phyloP scores from a whole-genome alignment of 805 yeast genomes.

The Vanderwaltozyma yarrowii region DNA sequence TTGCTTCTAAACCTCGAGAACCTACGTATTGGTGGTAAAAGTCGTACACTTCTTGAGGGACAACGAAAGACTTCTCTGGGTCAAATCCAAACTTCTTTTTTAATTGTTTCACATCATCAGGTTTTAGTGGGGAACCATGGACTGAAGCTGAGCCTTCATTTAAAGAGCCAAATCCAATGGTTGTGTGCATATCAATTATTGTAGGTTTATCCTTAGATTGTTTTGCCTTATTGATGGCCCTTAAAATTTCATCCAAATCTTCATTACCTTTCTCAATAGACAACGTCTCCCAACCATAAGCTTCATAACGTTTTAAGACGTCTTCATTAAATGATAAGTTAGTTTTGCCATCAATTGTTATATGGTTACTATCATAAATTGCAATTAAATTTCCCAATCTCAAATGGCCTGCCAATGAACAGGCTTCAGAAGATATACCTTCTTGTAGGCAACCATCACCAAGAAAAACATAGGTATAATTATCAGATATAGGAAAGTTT shows the following conservation, averaged over 20 bases:
- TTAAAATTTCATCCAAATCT: conserved; percentile 58
- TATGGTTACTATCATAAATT: conserved; percentile 93
- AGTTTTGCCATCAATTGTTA: conserved; percentile 94
- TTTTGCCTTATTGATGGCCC: conserved; percentile 78
- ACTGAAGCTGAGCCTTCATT: conserved; percentile 81
- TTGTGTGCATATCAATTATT: conserved; percentile 77
- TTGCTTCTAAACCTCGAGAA: conserved; percentile 53
- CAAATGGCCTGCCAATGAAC: conserved; percentile 92
- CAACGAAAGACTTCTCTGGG: conserved; percentile 69
- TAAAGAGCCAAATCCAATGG: conserved; percentile 89
- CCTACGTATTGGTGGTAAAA: conserved; percentile 46
- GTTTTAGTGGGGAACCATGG: conserved; percentile 93
- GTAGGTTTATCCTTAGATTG: conserved; percentile 72
- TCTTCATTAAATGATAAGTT: conserved; percentile 88
- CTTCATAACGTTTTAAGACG: conserved; percentile 71
- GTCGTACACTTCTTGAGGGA: conserved; percentile 75
- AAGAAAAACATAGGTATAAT: conserved; percentile 64
- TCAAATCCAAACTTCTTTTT: conserved; percentile 79
- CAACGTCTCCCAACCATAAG: conserved; percentile 90
- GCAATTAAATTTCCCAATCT: conserved; percentile 88
- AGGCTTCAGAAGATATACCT: conserved; percentile 93
- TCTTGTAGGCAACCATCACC: conserved; percentile 99
- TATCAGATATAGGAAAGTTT: conserved; percentile 51
- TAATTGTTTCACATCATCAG: conserved; percentile 83
- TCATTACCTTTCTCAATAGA: conserved; percentile 72